Conservation (phyloP, 495 filamentous ascomycete species). For the Elasticomyces elasticus region DNA sequence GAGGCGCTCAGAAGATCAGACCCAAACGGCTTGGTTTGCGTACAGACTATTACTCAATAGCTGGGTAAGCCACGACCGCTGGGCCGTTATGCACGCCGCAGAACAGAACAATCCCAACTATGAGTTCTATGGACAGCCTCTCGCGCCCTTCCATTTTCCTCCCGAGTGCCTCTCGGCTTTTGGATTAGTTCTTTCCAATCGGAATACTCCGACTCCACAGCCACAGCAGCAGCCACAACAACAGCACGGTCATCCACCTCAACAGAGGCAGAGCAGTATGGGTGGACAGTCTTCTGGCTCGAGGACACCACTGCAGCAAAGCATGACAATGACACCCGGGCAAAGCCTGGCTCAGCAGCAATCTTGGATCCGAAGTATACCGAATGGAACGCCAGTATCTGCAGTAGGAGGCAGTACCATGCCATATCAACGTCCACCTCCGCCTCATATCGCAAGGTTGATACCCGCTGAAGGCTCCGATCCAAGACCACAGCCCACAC, state of each 20-base stretch:
- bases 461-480: neutral
- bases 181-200: neutral
- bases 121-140: neutral
- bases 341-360: neutral
- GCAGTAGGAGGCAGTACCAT: too few species aligned
- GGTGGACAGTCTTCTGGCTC: neutral
- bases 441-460: slow-evolving; percentile 8
- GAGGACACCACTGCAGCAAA: neutral
- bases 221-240: neutral
- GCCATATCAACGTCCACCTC: neutral
- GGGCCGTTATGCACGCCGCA: neutral
- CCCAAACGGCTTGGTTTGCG: neutral
- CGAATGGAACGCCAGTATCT: neutral
- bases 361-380: neutral
- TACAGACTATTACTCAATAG: neutral
- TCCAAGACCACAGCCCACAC: slow-evolving; percentile 24
- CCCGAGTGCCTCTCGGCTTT: neutral
- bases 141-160: neutral
- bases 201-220: neutral
- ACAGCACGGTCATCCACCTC: neutral
- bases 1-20: neutral
- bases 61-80: neutral
- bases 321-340: neutral
- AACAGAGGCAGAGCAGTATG: neutral
- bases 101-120: neutral